Base-by-base conservation (phyloP, 352 stramenopile species). In the Phytophthora nicotianae region DNA sequence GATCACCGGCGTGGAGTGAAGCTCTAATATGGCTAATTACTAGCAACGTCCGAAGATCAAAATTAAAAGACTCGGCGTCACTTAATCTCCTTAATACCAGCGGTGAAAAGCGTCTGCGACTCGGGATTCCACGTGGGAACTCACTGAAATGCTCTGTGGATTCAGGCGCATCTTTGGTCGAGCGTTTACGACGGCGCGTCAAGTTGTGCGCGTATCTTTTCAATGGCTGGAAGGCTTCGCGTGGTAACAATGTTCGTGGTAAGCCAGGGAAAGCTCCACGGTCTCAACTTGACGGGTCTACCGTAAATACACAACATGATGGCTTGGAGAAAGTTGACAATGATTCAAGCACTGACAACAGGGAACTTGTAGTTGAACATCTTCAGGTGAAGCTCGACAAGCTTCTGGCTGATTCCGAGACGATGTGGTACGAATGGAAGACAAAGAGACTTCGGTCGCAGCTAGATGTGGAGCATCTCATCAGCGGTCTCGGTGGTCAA, bases 371-470 rank as follows among this genome's bases (percentile, higher is more conserved):
- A 5, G 32, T 64, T 23, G 20, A 32, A 9, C 14, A 53, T 11
- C 29, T 72, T 16, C 51, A 72, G 41, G 37, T 47, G 20, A 40
- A 32, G 3, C 5, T 64, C 5, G 58, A 72, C 7, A 53, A 19
- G 20, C 58, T 72, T 20, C 50, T 64, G 27, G 54, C 19, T 3
- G 21, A 55, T 0, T 62, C 66, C 0, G 76, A 86, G 17, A 65
- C 54, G 19, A n/a, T 80, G 2, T 89, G 80, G 80, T 64, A 67
- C 21, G 63, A 83, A 27, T 86, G 75, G 75, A 82, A 72, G n/a
- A 65, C 71, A 2, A 60, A 48, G 1, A 72, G 71, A 50, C 29
- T 68, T 14, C 55, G 67, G 4, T 35, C 68, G 3, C 58, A 67
- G 14, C 21, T 32, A 4, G 65, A 82, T 5, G 5, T 75, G 0